These are phyloP conservation scores for Wallacemonas sp. DNA, from an alignment of 208 protist species.

Conservation along the genomic window DNA sequence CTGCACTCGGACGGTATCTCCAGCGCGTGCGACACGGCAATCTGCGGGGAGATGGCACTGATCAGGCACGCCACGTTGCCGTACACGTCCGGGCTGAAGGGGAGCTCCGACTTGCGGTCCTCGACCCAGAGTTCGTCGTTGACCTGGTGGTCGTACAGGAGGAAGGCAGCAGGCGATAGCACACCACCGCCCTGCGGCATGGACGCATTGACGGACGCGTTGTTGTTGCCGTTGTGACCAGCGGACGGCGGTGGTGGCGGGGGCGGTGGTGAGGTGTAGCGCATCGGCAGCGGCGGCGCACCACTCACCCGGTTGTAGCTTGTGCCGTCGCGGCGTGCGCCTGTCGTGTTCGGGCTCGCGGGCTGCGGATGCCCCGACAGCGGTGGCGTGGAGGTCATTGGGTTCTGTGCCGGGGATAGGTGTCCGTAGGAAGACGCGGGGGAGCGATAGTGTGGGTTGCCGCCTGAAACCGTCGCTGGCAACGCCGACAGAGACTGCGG, in stretches of 20 bases:
- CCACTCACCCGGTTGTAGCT: too few relatives aligned
- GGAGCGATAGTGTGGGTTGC: neutral
- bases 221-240: conserved; percentile 1
- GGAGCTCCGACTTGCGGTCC: conserved; percentile 48
- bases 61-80: conserved; percentile 82
- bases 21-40: conserved; percentile 44
- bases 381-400: neutral
- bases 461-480: neutral
- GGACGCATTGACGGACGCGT: neutral
- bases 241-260: neutral
- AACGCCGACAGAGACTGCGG: neutral
- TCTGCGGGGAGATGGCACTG: conserved; percentile 58
- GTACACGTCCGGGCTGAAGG: conserved; percentile 47
- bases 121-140: conserved; percentile 68
- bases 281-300: neutral
- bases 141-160: conserved; percentile 68
- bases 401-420: neutral
- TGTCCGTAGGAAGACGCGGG: neutral
- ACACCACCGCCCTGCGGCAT: too few relatives aligned
- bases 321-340: neutral
- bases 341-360: neutral
- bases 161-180: neutral
- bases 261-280: conserved; percentile 13
- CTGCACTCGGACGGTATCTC: conserved; percentile 43
- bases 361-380: neutral